These are phyloP conservation scores for Teratosphaeria viscida DNA, from an alignment of 2,329 filamentous ascomycete genomes.

Conservation along the genomic window DNA sequence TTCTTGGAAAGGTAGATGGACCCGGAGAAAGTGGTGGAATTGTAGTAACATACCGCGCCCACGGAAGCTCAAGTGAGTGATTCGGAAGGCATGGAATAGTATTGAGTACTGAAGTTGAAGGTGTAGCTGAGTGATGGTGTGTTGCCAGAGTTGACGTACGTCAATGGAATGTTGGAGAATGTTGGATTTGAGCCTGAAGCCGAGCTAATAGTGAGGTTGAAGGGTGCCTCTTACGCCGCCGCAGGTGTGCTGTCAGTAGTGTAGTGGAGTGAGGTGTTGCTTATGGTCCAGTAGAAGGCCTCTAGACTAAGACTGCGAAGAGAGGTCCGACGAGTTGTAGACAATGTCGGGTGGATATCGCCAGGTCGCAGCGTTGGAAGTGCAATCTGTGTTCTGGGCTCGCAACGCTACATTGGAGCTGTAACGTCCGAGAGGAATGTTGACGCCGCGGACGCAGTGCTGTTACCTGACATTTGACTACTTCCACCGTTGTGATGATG, in stretches of 20 bases:
- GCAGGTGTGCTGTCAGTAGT: conserved; percentile 45
- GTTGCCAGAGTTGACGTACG: conserved; percentile 38
- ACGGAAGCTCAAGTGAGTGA: conserved; percentile 35
- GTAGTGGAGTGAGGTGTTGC: conserved; percentile 27
- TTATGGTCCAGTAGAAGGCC: conserved; percentile 54
- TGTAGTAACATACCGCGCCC: conserved; percentile 48
- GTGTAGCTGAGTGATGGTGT: conserved; percentile 43
- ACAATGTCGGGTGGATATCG: conserved; percentile 49
- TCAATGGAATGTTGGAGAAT: conserved; percentile 45
- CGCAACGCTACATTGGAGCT: conserved; percentile 49
- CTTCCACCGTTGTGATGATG: conserved; percentile 7
- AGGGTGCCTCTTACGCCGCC: conserved; percentile 37
- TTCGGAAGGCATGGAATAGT: conserved; percentile 41
- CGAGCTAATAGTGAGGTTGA: conserved; percentile 38
- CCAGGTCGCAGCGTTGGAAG: conserved; percentile 49
- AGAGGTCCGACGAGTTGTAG: conserved; percentile 30
- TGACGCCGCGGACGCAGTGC: conserved; percentile 6
- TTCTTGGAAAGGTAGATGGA: conserved; percentile 41
- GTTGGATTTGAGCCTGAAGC: conserved; percentile 45
- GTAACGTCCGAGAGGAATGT: conserved; percentile 52
- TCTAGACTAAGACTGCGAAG: conserved; percentile 28
- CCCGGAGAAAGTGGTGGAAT: conserved; percentile 44
- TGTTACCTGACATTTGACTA: conserved; percentile 3
- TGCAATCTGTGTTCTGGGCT: conserved; percentile 46
- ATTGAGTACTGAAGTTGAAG: conserved; percentile 46